A percentile compares a stretch with the other conserved stretches of the same genome.
phyloP scores from a whole-genome alignment of 1,139 yeast genomes.

The Nakaseomyces uthaithaninus region DNA sequence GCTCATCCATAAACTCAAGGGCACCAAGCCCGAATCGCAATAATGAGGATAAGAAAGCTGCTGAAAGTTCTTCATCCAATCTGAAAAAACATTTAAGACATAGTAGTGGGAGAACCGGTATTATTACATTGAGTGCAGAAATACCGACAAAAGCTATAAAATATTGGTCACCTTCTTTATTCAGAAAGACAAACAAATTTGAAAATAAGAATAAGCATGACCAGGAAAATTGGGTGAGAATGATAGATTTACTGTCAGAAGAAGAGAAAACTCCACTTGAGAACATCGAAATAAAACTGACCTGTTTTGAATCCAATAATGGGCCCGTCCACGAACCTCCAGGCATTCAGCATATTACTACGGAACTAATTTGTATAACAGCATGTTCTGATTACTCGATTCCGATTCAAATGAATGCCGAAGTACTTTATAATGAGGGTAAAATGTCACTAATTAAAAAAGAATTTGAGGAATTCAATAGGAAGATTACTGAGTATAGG shows the following conservation, averaged over 20 bases:
- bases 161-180: conserved; percentile 31
- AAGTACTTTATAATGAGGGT: conserved; percentile 18
- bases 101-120: conserved; percentile 16
- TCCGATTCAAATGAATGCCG: conserved; percentile 29
- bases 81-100: conserved; percentile 4
- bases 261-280: conserved; percentile 21
- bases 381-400: conserved; percentile 28
- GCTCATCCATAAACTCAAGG: conserved; percentile 8
- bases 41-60: background rate
- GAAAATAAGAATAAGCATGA: conserved; percentile 24
- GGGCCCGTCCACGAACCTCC: conserved; percentile 23
- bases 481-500: conserved; percentile 14
- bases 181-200: conserved; percentile 27
- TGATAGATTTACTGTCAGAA: conserved; percentile 24
- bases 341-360: conserved; percentile 19
- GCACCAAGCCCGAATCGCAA: background rate
- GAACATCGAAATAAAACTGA: conserved; percentile 23
- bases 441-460: conserved; percentile 14
- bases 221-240: conserved; percentile 24
- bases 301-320: conserved; percentile 24
- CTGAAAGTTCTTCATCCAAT: background rate
- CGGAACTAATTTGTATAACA: conserved; percentile 24
- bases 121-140: conserved; percentile 17
- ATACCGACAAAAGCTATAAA: conserved; percentile 29
- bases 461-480: conserved; percentile 11